Evolutionary conservation across 2,329 filamentous ascomycete genomes (phyloP).

Genomic region (Polychaeton citri): DNA sequence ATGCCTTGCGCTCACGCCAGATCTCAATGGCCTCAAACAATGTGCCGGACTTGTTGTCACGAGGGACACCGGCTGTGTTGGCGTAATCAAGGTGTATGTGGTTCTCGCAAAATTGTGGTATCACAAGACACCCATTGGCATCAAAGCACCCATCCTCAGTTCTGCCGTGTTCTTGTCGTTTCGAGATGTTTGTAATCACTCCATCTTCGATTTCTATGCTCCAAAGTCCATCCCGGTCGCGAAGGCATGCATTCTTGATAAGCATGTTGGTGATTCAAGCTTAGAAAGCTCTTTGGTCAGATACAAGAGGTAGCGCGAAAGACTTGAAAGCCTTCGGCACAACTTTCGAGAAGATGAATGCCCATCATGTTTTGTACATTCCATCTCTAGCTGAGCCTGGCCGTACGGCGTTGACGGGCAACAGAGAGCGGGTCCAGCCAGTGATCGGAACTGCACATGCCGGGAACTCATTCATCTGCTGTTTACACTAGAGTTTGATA

Average conservation of each 20-base stretch:
- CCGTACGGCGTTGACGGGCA: no score
- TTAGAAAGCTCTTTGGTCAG: neutral
- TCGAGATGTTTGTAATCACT: neutral
- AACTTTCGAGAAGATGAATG: no score
- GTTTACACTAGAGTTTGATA: no score
- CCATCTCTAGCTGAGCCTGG: no score
- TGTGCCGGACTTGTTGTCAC: conserved; percentile 8
- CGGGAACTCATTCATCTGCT: no score
- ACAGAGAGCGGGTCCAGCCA: no score
- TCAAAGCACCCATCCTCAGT: neutral
- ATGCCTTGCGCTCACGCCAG: neutral
- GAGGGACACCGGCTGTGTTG: conserved; percentile 1
- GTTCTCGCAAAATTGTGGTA: conserved; percentile 1
- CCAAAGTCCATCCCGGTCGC: neutral
- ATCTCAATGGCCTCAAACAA: neutral
- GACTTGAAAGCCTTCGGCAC: no score
- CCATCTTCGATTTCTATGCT: neutral
- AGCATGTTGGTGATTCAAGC: neutral
- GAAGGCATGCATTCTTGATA: neutral
- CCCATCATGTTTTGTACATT: no score
- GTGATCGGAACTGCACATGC: no score
- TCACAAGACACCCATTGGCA: neutral
- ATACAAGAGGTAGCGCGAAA: neutral
- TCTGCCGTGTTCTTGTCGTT: neutral
- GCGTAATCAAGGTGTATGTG: conserved; percentile 2